Evolutionary conservation across 2,329 filamentous ascomycete genomes (phyloP).

Genomic region (Ophiobolus disseminans): DNA sequence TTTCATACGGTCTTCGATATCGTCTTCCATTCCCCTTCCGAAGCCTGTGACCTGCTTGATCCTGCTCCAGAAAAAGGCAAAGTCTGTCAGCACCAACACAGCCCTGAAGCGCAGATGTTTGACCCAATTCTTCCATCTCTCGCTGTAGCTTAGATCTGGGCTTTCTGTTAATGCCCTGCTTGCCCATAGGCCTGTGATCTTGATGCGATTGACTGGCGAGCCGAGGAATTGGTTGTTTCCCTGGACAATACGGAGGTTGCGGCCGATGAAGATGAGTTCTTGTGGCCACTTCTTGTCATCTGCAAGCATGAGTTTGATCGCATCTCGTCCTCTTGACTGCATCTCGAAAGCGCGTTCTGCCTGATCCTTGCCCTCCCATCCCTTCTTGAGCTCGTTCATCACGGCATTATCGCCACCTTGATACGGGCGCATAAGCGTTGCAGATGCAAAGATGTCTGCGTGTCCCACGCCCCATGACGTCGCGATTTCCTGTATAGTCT

Average conservation of each 20-base stretch:
- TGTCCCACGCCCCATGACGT: constrained; percentile 86
- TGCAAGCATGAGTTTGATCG: constrained; percentile 78
- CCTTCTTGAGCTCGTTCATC: constrained; percentile 63
- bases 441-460: constrained; percentile 88
- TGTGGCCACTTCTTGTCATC: constrained; percentile 90
- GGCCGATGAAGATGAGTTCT: constrained; percentile 89
- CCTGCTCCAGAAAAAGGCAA: constrained; percentile 83
- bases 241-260: constrained; percentile 92
- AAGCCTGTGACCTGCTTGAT: constrained; percentile 76
- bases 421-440: constrained; percentile 89
- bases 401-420: constrained; percentile 79
- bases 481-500: constrained; percentile 75
- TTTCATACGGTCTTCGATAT: constrained; percentile 87
- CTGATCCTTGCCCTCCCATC: constrained; percentile 61
- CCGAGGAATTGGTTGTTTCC: constrained; percentile 92
- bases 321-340: constrained; percentile 73
- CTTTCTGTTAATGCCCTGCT: constrained; percentile 81
- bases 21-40: constrained; percentile 90
- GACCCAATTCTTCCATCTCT: constrained; percentile 73
- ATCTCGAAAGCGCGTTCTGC: constrained; percentile 75
- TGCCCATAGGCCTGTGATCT: constrained; percentile 93
- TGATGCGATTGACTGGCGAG: constrained; percentile 87
- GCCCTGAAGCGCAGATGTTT: constrained; percentile 81
- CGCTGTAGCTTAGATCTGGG: constrained; percentile 65
- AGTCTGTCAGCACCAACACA: constrained; percentile 77